Base-by-base conservation (phyloP, 2,329 filamentous ascomycete species). In the Xylariaceae sp. region DNA sequence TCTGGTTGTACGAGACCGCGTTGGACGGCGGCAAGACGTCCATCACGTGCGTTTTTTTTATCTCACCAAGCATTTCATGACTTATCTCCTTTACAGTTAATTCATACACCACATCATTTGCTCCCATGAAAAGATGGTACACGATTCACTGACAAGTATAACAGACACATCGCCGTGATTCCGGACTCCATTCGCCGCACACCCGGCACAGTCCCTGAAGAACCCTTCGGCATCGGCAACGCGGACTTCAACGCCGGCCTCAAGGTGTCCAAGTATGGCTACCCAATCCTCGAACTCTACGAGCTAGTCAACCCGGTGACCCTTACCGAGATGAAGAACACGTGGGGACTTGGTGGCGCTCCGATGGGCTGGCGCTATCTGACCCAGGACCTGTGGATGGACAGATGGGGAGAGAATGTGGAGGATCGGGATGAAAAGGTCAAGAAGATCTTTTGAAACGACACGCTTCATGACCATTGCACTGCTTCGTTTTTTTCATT, bases 281-380 rank as follows among this genome's bases (percentile, higher is more conserved):
- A 59, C 34, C 57, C 57, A 10, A 56, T 59, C 10, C 15, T 59
- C 13, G 53, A 56, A 15, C 44, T 59, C 11, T 56, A 56, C 35
- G 53, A 59, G 57, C 49, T 59, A 4, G 42, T 56, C 7, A 34
- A 56, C 45, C 57, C 57, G 2, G 57, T 59, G 18, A 49, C 53
- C n/a, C 53, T 49, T 2, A 42, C 49, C 5, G 57, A 59, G 57
- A 59, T 59, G 57, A 56, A 56, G 53, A 30, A 53, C 17, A 53
- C 56, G 53, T 59, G 57, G 57, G 45, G 4, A 13, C 53, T 59
- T 49, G 37, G 48, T 50, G 45, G 45, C 47, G 57, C 53, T 11
- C 57, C 57, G 1, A 56, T 56, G 57, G 53, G 53, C 34, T 59
- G 57, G 57, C 48, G 57, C 42, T 59, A 59, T 35, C 8, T 59